phyloP scores from a whole-genome alignment of 2,329 filamentous ascomycete genomes.

The Arthroderma uncinatum region DNA sequence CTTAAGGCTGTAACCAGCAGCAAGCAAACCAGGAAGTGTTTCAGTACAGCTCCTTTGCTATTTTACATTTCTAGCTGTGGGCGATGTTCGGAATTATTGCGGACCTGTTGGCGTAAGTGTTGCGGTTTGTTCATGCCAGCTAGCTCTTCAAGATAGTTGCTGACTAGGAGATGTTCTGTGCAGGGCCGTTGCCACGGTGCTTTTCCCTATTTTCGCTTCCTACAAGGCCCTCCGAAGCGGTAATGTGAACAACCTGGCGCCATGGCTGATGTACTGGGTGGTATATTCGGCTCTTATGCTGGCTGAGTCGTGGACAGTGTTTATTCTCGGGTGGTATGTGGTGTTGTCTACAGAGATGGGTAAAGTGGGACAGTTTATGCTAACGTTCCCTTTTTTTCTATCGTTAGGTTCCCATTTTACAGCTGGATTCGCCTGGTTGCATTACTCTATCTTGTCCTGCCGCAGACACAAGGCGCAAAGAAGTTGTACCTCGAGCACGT shows the following conservation, averaged over 20 bases:
- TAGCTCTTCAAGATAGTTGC: slow-evolving; percentile 2
- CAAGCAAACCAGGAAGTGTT: neutral
- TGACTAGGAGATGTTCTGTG: slow-evolving; percentile 15
- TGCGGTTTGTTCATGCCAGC: neutral
- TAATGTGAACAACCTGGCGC: slow-evolving; percentile 76
- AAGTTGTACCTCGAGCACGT: slow-evolving; percentile 74
- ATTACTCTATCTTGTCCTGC: slow-evolving; percentile 90
- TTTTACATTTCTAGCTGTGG: neutral
- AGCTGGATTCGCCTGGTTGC: slow-evolving; percentile 77
- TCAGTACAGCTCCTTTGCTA: neutral
- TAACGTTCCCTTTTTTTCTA: too few species aligned
- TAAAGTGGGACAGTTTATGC: too few species aligned
- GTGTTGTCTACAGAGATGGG: neutral
- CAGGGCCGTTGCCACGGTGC: slow-evolving; percentile 75
- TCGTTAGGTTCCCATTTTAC: slow-evolving; percentile 79
- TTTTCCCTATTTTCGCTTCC: slow-evolving; percentile 92
- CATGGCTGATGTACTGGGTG: slow-evolving; percentile 99
- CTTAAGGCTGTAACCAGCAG: neutral
- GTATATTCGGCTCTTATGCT: slow-evolving; percentile 72
- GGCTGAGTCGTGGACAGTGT: slow-evolving; percentile 76
- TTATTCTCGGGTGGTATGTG: slow-evolving; percentile 69
- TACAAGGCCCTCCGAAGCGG: slow-evolving; percentile 95
- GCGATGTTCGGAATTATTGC: slow-evolving; percentile 72
- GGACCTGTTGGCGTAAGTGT: slow-evolving; percentile 64
- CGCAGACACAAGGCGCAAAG: slow-evolving; percentile 87